Percentiles rank a stretch among this genome's conserved stretches.
Evolutionary conservation across 495 filamentous ascomycete genomes (phyloP).

Genomic region (Xylaria palmicola): DNA sequence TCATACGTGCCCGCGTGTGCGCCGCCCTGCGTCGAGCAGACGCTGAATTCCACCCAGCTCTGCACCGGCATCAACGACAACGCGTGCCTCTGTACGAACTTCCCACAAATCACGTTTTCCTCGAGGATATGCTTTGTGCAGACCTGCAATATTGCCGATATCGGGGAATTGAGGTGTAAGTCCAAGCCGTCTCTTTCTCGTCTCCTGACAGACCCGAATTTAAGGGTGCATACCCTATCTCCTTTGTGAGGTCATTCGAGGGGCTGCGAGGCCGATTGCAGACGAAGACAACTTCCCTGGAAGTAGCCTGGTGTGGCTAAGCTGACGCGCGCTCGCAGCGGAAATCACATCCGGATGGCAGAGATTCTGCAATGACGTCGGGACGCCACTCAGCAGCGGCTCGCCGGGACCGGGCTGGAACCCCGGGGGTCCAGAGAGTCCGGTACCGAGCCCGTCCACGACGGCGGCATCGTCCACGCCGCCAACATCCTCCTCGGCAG

Average conservation of each 20-base stretch:
- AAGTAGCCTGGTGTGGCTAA: not conserved
- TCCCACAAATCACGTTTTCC: constrained; percentile 5
- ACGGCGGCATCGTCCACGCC: not conserved
- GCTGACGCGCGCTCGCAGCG: not conserved
- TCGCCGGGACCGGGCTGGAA: not conserved
- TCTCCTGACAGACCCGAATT: not conserved
- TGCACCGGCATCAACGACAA: constrained; percentile 19
- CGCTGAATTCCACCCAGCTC: constrained; percentile 5
- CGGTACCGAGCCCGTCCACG: not conserved
- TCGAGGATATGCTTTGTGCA: constrained; percentile 12
- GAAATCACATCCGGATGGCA: constrained; percentile 3
- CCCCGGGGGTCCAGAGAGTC: not conserved
- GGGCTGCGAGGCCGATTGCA: too few relatives aligned
- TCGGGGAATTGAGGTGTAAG: constrained; percentile 4
- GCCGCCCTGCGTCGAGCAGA: constrained; percentile 17
- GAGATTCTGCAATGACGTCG: constrained; percentile 6
- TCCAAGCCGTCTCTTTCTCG: not conserved
- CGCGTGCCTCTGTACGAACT: constrained; percentile 22
- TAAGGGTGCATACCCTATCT: too few relatives aligned
- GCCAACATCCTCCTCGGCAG: not conserved
- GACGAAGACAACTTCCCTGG: not conserved
- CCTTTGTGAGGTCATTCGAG: too few relatives aligned
- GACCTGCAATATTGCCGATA: constrained; percentile 1
- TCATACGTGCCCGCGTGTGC: constrained; percentile 22
- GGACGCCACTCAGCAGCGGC: not conserved